These are phyloP conservation scores for Galerina sulciceps DNA, from an alignment of 768 basidiomycete species.

Conservation along the genomic window DNA sequence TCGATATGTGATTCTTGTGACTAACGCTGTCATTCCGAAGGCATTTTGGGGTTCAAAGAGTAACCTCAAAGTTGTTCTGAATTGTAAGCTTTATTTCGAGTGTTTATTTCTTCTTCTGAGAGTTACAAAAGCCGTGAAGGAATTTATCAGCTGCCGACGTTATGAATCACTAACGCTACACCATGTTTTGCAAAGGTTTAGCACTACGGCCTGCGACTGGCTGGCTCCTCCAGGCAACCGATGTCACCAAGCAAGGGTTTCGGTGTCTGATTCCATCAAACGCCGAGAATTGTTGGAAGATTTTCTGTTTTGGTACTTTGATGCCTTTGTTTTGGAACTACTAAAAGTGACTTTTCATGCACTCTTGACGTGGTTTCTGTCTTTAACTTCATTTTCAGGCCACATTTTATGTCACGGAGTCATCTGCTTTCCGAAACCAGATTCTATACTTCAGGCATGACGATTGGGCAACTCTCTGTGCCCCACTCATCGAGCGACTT, in stretches of 20 bases:
- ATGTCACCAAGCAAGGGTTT: constrained; percentile 48
- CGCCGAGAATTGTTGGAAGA: constrained; percentile 84
- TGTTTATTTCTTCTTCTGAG: background rate
- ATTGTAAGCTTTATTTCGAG: constrained; percentile 44
- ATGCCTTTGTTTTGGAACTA: constrained; percentile 79
- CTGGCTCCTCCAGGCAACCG: constrained; percentile 51
- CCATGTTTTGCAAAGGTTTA: constrained; percentile 74
- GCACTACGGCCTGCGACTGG: constrained; percentile 81
- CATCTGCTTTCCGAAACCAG: constrained; percentile 80
- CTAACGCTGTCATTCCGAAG: constrained; percentile 72
- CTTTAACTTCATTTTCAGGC: constrained; percentile 53
- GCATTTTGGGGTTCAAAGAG: constrained; percentile 76
- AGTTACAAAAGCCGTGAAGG: constrained; percentile 60
- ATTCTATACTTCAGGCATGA: constrained; percentile 94
- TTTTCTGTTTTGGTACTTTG: constrained; percentile 94
- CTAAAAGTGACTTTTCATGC: constrained; percentile 58
- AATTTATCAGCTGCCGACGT: constrained; percentile 77
- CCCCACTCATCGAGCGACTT: constrained; percentile 80
- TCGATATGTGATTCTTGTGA: constrained; percentile 64
- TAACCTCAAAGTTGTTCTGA: constrained; percentile 65
- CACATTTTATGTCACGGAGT: constrained; percentile 93
- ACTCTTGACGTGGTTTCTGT: too few species aligned
- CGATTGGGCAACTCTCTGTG: constrained; percentile 86
- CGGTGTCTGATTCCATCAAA: constrained; percentile 73
- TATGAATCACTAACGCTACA: constrained; percentile 84